Conservation (phyloP, 2,329 filamentous ascomycete species). For the Parastagonospora nodorum region DNA sequence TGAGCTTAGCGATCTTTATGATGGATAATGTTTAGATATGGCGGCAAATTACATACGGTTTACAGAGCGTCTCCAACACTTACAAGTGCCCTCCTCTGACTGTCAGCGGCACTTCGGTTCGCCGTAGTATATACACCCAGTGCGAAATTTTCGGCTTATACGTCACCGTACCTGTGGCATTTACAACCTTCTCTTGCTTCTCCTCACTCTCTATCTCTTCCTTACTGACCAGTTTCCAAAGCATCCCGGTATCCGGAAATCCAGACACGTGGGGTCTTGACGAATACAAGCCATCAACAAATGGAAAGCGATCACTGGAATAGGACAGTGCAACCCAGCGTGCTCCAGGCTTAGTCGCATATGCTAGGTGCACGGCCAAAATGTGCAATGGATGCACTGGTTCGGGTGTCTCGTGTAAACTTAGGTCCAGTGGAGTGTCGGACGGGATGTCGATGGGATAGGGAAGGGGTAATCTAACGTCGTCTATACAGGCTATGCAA, state of each 20-base stretch:
- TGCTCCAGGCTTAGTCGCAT: constrained; percentile 42
- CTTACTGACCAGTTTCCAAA: constrained; percentile 46
- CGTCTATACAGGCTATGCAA: constrained; percentile 44
- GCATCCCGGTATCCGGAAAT: constrained; percentile 43
- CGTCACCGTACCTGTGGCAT: constrained; percentile 16
- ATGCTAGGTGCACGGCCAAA: constrained; percentile 48
- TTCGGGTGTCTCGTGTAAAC: constrained; percentile 10
- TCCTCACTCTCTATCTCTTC: constrained; percentile 36
- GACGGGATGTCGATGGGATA: constrained; percentile 28
- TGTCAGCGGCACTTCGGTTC: constrained; percentile 39
- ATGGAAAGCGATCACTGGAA: constrained; percentile 47
- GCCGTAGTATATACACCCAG: constrained; percentile 47
- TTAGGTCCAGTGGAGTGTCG: constrained; percentile 1
- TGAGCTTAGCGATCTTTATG: background rate
- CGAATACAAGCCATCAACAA: constrained; percentile 19
- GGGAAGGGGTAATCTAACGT: constrained; percentile 36
- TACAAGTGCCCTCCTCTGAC: constrained; percentile 15
- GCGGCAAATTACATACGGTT: background rate
- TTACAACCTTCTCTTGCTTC: constrained; percentile 13
- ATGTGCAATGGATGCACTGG: constrained; percentile 46
- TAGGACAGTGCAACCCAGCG: constrained; percentile 50
- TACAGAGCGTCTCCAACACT: background rate
- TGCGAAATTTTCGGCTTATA: constrained; percentile 45
- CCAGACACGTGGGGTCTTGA: constrained; percentile 27
- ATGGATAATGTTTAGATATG: background rate